A percentile compares a stretch with the other conserved stretches of the same genome.
These are phyloP conservation scores for Rossbeevera mucosa DNA, from an alignment of 768 basidiomycete species.

Conservation along the genomic window DNA sequence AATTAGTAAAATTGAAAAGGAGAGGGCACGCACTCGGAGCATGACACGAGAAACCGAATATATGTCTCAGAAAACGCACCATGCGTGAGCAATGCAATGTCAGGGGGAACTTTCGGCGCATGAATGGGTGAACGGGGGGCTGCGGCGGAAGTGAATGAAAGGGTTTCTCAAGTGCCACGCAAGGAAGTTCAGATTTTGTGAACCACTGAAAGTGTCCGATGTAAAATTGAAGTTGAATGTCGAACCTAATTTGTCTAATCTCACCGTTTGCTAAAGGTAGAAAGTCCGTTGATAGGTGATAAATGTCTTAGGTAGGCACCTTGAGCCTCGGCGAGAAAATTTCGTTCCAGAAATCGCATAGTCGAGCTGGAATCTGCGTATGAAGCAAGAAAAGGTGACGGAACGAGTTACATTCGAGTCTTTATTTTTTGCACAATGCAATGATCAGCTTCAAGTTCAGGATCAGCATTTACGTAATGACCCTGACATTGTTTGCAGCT, in stretches of 20 bases:
- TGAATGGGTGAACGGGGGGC: not conserved
- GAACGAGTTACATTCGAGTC: not conserved
- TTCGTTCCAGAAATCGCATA: no score
- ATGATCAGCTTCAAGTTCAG: not conserved
- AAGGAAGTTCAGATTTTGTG: constrained; percentile 8
- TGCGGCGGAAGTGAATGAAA: constrained; percentile 10
- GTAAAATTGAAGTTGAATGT: constrained; percentile 13
- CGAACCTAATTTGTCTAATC: constrained; percentile 13
- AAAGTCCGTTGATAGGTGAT: constrained; percentile 22
- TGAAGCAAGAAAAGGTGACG: not conserved
- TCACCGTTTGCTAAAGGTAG: constrained; percentile 21
- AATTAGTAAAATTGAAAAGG: not conserved
- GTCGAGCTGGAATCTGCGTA: not conserved
- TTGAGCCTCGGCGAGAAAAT: constrained; percentile 2
- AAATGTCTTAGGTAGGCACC: constrained; percentile 16
- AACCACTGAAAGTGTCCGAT: constrained; percentile 6
- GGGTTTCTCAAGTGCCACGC: constrained; percentile 13
- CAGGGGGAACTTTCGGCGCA: not conserved
- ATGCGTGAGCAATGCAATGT: no score
- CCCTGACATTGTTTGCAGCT: constrained; percentile 4
- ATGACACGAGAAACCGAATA: constrained; percentile 28
- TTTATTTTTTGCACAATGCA: not conserved
- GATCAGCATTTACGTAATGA: not conserved
- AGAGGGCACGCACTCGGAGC: constrained; percentile 13
- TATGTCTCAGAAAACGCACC: constrained; percentile 29